Evolutionary conservation across 495 filamentous ascomycete species (phyloP).

Genomic region (Podospora tetraspora): DNA sequence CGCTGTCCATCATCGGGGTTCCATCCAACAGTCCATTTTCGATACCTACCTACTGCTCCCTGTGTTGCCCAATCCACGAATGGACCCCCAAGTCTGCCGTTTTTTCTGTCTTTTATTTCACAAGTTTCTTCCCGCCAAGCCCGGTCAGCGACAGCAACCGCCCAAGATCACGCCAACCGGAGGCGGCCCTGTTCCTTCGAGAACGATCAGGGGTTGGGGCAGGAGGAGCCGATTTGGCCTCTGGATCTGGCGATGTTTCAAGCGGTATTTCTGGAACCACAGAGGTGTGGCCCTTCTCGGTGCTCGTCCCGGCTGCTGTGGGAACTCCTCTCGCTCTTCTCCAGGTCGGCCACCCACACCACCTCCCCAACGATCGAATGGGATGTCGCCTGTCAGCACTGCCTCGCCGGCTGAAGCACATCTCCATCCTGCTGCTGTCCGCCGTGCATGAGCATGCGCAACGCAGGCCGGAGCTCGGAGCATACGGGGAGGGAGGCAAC

Average conservation of each 20-base stretch:
- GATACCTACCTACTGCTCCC: too few relatives aligned
- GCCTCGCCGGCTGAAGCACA: background rate
- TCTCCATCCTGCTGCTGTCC: background rate
- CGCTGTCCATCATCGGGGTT: background rate
- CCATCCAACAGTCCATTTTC: background rate
- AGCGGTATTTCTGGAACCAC: slow-evolving; percentile 19
- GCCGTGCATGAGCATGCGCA: background rate
- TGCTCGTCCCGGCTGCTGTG: slow-evolving; percentile 1
- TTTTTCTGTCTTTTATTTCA: background rate
- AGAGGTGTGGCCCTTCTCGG: slow-evolving; percentile 1
- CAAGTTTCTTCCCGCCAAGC: background rate
- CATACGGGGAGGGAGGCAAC: background rate
- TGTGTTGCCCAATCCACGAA: background rate
- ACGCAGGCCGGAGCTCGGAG: background rate
- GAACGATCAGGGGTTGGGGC: background rate
- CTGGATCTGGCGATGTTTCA: slow-evolving; percentile 5
- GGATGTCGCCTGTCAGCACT: background rate
- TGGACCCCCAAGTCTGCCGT: background rate
- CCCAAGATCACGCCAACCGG: background rate
- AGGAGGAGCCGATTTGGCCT: background rate
- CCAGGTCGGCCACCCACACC: background rate
- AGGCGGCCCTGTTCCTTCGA: background rate
- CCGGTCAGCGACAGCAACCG: background rate
- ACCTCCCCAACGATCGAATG: background rate
- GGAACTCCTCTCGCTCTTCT: background rate